Evolutionary conservation across 2,329 filamentous ascomycete species (phyloP).

Genomic region (Parastagonospora avenae): DNA sequence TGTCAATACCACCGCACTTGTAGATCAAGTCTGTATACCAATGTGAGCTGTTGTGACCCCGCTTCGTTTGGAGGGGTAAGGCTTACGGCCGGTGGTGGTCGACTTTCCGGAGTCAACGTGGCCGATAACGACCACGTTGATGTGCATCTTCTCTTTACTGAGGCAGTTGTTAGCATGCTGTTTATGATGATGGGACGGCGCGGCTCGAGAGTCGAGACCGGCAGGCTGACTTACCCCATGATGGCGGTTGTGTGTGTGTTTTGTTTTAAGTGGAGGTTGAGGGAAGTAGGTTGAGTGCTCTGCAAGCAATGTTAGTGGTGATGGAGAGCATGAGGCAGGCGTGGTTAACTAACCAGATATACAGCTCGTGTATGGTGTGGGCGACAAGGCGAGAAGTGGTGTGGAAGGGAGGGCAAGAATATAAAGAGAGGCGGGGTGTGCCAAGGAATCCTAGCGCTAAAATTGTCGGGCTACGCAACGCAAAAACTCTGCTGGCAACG

Average conservation of each 20-base stretch:
- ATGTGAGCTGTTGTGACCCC: constrained; percentile 37
- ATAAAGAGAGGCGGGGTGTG: constrained; percentile 11
- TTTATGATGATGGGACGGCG: constrained; percentile 5
- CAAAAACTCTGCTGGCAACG: background rate
- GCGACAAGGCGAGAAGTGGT: background rate
- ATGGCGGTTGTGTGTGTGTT: constrained; percentile 53
- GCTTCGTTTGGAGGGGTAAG: constrained; percentile 36
- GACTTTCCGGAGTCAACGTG: constrained; percentile 99
- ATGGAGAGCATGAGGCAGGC: background rate
- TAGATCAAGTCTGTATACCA: constrained; percentile 88
- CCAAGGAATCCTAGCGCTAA: constrained; percentile 10
- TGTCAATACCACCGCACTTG: constrained; percentile 99
- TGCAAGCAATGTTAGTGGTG: constrained; percentile 4
- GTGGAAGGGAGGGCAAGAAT: constrained; percentile 13
- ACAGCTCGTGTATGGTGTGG: constrained; percentile 13
- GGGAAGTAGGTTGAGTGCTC: constrained; percentile 37
- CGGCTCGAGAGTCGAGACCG: constrained; percentile 20
- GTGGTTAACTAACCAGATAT: constrained; percentile 6
- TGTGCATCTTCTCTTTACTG: constrained; percentile 95
- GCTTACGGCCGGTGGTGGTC: constrained; percentile 84
- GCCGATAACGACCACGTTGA: constrained; percentile 96
- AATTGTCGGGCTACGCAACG: constrained; percentile 19
- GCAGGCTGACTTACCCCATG: constrained; percentile 63
- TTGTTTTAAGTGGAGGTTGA: constrained; percentile 32
- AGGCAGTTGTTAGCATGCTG: constrained; percentile 41